Evolutionary conservation across 2,329 filamentous ascomycete species (phyloP).

Genomic region (Beauveria scarabaeidicola): DNA sequence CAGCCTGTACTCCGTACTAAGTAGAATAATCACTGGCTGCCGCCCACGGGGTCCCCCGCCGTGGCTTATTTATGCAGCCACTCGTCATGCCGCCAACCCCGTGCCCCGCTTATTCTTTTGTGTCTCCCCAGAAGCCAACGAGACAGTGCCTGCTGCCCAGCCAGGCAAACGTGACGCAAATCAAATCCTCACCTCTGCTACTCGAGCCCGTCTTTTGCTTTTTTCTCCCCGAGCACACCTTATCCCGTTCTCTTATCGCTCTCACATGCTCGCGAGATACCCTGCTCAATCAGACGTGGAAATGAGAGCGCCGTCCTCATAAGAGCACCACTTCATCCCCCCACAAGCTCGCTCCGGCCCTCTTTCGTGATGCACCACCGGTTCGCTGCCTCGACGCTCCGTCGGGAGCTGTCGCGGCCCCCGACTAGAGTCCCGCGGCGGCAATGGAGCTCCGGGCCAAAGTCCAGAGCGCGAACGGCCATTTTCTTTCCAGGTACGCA

Average conservation of each 20-base stretch:
- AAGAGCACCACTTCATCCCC: background rate
- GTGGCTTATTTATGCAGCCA: constrained; percentile 6
- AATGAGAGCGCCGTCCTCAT: constrained; percentile 9
- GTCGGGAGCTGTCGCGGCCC: constrained; percentile 17
- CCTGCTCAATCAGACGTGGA: constrained; percentile 1
- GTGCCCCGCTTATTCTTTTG: constrained; percentile 5
- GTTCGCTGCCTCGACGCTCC: constrained; percentile 22
- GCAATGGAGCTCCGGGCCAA: constrained; percentile 24
- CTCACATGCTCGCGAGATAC: constrained; percentile 4
- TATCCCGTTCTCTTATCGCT: background rate
- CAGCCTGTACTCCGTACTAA: too few relatives aligned
- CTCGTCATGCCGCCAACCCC: background rate
- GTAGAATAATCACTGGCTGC: background rate
- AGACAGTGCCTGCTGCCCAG: background rate
- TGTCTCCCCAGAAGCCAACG: background rate
- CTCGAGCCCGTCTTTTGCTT: background rate
- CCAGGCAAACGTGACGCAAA: background rate
- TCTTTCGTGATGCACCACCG: constrained; percentile 11
- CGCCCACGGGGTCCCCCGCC: constrained; percentile 1
- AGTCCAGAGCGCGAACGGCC: constrained; percentile 40
- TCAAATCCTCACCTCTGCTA: background rate
- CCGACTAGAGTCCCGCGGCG: constrained; percentile 12
- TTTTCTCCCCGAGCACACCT: background rate
- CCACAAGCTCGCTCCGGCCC: background rate
- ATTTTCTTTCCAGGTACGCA: constrained; percentile 50